A percentile compares a stretch with the other conserved stretches of the same genome.
Conservation (phyloP, 768 basidiomycete genomes). For the Mycena pura region DNA sequence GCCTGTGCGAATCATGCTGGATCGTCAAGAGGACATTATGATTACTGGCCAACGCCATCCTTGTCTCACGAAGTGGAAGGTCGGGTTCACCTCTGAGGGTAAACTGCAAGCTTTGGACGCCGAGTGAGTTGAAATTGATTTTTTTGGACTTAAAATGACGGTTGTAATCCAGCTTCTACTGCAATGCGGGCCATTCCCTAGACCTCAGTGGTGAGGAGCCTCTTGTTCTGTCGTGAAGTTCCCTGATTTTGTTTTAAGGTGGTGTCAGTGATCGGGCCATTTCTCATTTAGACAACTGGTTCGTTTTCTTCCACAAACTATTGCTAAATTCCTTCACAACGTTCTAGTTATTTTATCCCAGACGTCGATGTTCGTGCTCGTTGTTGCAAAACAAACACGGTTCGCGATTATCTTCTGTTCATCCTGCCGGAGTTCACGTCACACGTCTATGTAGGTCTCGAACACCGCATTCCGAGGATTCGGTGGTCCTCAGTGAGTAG, state of each 20-base stretch:
- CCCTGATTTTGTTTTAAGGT: too few relatives aligned
- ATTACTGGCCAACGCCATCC: constrained; percentile 30
- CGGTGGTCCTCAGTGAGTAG: constrained; percentile 25
- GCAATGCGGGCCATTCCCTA: constrained; percentile 27
- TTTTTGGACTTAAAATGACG: not conserved
- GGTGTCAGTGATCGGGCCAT: constrained; percentile 26
- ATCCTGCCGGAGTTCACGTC: not conserved
- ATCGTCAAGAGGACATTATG: constrained; percentile 27
- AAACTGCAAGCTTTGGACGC: constrained; percentile 23
- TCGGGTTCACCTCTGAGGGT: constrained; percentile 26
- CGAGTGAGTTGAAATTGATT: constrained; percentile 16
- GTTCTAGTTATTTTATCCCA: constrained; percentile 21
- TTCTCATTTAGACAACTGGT: constrained; percentile 28
- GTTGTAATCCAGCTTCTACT: constrained; percentile 9
- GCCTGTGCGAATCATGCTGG: constrained; percentile 26
- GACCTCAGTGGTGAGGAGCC: constrained; percentile 28
- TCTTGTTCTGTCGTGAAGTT: too few relatives aligned
- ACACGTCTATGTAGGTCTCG: not conserved
- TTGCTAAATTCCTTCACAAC: not conserved
- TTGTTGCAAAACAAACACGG: constrained; percentile 28
- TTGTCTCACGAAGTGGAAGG: constrained; percentile 25
- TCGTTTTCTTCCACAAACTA: not conserved
- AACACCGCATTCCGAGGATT: constrained; percentile 26
- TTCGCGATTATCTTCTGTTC: not conserved
- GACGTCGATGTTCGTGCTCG: constrained; percentile 26